phyloP scores from a whole-genome alignment of 2,329 filamentous ascomycete genomes.

The Aureobasidium sp. region DNA sequence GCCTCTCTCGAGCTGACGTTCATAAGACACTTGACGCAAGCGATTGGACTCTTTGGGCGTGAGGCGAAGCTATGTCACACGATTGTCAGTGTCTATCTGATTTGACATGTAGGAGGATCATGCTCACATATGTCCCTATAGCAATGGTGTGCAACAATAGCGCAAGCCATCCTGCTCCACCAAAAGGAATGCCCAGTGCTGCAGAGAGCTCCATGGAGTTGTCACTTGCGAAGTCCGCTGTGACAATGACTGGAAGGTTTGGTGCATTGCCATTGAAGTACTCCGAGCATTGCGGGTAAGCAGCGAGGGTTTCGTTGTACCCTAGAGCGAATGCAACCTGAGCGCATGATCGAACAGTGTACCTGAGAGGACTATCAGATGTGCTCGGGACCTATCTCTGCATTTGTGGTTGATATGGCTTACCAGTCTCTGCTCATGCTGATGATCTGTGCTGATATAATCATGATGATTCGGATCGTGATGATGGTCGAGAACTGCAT shows the following conservation, averaged over 20 bases:
- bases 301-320: neutral
- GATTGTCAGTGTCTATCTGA: neutral
- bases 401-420: slow-evolving; percentile 17
- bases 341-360: slow-evolving; percentile 39
- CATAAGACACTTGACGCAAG: slow-evolving; percentile 49
- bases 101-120: no score
- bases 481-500: neutral
- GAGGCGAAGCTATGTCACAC: slow-evolving; percentile 37
- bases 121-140: slow-evolving; percentile 22
- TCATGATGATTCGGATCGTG: slow-evolving; percentile 39
- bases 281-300: neutral
- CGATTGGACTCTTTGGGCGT: slow-evolving; percentile 50
- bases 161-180: slow-evolving; percentile 47
- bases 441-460: slow-evolving; percentile 37
- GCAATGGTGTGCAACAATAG: slow-evolving; percentile 44
- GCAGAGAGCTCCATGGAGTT: slow-evolving; percentile 33
- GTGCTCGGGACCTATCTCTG: slow-evolving; percentile 17
- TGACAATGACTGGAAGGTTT: neutral
- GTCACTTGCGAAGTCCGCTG: slow-evolving; percentile 12
- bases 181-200: slow-evolving; percentile 43
- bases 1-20: slow-evolving; percentile 49
- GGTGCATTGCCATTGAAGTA: neutral
- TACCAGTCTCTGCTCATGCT: neutral
- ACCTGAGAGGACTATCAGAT: slow-evolving; percentile 23
- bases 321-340: slow-evolving; percentile 25